Base-by-base conservation (phyloP, 1,139 yeast species). In the Sporopachydermia cereana region DNA sequence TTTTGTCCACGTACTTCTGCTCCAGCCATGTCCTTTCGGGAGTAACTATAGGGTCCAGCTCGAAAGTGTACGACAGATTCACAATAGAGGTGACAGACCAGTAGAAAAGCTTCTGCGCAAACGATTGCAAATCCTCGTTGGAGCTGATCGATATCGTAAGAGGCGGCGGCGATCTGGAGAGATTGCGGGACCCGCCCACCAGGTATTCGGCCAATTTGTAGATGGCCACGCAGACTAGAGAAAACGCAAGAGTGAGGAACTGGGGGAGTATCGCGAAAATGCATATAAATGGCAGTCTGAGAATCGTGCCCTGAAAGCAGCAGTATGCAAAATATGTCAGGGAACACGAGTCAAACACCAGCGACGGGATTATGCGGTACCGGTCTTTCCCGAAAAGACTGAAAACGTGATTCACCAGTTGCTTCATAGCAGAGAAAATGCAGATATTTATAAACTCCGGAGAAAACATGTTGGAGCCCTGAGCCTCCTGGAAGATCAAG, bases 1-100 rank as follows among this genome's bases (percentile, higher is more conserved):
- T 9, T 34, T 34, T 34, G 12, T 16, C 22, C 17, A 34, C 9
- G n/a, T 34, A 34, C 39, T 34, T 12, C 5, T 5, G n/a, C 22
- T 34, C 39, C 39, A 34, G 39, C 39, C 39, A 34, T 7, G 39
- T 34, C 17, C 39, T 34, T n/a, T 34, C 39, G 9, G 39, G 39
- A 34, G 39, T 34, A 12, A 34, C 39, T 34, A 34, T 34, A 16
- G 39, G 39, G 22, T 34, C 39, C 9, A 34, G 39, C 39, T 34
- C 39, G n/a, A 34, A 34, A 16, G 39, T 34, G 17, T 34, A 34
- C 22, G 39, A 34, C 12, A 34, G 9, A 34, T 34, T 34, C 9
- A 34, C 39, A 34, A 34, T 34, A 34, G 39, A 34, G n/a, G 39
- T 34, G 7, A 34, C 39, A 7, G 39, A 34, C 39, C 39, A 34